These are phyloP conservation scores for Neopestalotiopsis sp. DNA, from an alignment of 2,329 filamentous ascomycete species.

Conservation along the genomic window DNA sequence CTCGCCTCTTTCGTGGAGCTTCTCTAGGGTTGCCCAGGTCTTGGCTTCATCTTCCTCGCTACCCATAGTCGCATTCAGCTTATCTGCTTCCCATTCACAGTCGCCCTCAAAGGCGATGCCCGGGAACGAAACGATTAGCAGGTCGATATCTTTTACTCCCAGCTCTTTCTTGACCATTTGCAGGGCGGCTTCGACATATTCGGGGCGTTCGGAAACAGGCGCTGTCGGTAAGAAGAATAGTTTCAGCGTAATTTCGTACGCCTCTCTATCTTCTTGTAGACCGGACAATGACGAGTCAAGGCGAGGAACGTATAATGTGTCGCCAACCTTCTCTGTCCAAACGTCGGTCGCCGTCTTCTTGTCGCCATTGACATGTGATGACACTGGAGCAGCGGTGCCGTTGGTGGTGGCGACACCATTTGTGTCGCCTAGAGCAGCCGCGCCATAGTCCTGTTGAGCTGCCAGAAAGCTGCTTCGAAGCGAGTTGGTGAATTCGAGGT, in stretches of 20 bases:
- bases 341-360: constrained; percentile 44
- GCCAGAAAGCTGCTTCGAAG: constrained; percentile 83
- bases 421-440: constrained; percentile 27
- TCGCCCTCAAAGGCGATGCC: constrained; percentile 93
- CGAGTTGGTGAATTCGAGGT: constrained; percentile 89
- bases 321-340: constrained; percentile 73
- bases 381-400: constrained; percentile 20
- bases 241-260: constrained; percentile 96
- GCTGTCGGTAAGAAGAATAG: constrained; percentile 87
- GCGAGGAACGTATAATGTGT: constrained; percentile 76
- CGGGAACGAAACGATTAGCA: constrained; percentile 92
- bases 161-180: constrained; percentile 82
- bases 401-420: constrained; percentile 34
- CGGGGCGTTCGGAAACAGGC: constrained; percentile 66
- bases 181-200: constrained; percentile 79
- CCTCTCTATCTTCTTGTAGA: constrained; percentile 78
- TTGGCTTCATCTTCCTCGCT: constrained; percentile 71
- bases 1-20: constrained; percentile 71
- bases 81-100: constrained; percentile 79
- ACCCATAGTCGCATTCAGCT: constrained; percentile 64
- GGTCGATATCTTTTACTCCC: constrained; percentile 75
- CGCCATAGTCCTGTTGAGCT: constrained; percentile 68
- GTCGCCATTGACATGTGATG: constrained; percentile 26
- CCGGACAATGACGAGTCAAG: constrained; percentile 75
- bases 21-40: constrained; percentile 77